Evolutionary conservation across 768 basidiomycete genomes (phyloP).

Genomic region (Pisolithus microcarpus): DNA sequence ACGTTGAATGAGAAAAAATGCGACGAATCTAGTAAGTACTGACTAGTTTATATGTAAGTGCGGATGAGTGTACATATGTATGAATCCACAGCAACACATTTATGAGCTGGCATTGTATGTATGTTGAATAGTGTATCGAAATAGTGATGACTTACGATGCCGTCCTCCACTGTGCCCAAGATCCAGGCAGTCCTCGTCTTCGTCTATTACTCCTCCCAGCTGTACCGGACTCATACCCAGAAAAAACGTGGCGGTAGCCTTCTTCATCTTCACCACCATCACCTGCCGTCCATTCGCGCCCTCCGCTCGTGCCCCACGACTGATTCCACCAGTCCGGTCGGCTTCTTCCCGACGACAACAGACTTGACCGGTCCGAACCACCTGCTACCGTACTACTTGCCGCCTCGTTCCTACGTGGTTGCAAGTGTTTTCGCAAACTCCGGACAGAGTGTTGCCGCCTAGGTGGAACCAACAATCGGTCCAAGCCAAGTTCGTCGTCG

Average conservation of each 20-base stretch:
- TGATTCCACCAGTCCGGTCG: slow-evolving; percentile 12
- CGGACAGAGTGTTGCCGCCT: slow-evolving; percentile 69
- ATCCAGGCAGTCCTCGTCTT: slow-evolving; percentile 28
- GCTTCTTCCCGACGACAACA: slow-evolving; percentile 5
- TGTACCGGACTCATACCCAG: slow-evolving; percentile 12
- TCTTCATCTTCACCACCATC: slow-evolving; percentile 23
- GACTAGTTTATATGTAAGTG: slow-evolving; percentile 2
- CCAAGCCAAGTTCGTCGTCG: slow-evolving; percentile 57
- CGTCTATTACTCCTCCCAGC: slow-evolving; percentile 20
- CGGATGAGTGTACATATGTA: slow-evolving; percentile 1
- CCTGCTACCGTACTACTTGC: slow-evolving; percentile 9
- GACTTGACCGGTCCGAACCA: slow-evolving; percentile 13
- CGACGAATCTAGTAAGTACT: not conserved
- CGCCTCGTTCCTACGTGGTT: slow-evolving; percentile 12
- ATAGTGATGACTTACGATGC: slow-evolving; percentile 12
- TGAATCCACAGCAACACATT: slow-evolving; percentile 2
- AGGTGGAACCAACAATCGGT: slow-evolving; percentile 60
- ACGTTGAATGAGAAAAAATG: too few species aligned
- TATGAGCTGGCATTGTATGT: slow-evolving; percentile 2
- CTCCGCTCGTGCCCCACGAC: slow-evolving; percentile 16
- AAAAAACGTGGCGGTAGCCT: slow-evolving; percentile 12
- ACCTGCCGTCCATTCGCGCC: slow-evolving; percentile 21
- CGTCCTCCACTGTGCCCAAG: slow-evolving; percentile 27
- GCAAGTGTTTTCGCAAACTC: slow-evolving; percentile 61
- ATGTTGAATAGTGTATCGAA: slow-evolving; percentile 1